phyloP scores from a whole-genome alignment of 345 rosid species.

The Mangifera indica region DNA sequence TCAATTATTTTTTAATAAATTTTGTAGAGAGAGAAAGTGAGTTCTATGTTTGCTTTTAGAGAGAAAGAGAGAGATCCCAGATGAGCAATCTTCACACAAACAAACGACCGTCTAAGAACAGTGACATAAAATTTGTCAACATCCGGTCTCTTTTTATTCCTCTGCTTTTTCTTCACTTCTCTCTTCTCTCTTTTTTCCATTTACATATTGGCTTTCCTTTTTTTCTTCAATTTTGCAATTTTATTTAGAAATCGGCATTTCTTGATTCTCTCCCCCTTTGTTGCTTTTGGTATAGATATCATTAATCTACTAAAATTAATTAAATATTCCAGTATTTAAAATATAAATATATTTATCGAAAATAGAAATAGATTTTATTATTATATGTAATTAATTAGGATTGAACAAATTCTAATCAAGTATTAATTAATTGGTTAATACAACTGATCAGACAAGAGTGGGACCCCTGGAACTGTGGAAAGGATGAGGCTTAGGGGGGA shows the following conservation, averaged over 20 bases:
- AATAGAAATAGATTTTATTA: too few relatives aligned
- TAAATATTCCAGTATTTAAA: too few relatives aligned
- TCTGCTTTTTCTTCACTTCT: slow-evolving; percentile 56
- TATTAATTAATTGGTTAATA: slow-evolving; percentile 11
- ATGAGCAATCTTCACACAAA: slow-evolving; percentile 75
- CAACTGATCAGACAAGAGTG: slow-evolving; percentile 24
- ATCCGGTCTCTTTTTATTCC: slow-evolving; percentile 91
- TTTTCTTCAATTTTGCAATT: slow-evolving; percentile 11
- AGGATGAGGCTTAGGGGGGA: slow-evolving; percentile 31
- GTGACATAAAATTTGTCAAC: slow-evolving; percentile 97
- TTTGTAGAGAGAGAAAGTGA: slow-evolving; percentile 35
- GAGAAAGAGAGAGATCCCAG: slow-evolving; percentile 70
- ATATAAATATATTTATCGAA: too few relatives aligned
- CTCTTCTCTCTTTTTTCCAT: slow-evolving; percentile 17
- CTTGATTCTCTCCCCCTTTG: slow-evolving; percentile 58
- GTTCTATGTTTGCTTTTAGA: slow-evolving; percentile 5
- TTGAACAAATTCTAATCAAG: not conserved
- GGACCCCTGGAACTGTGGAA: slow-evolving; percentile 32
- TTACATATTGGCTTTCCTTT: not conserved
- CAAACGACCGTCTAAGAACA: slow-evolving; percentile 82
- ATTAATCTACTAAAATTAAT: not conserved
- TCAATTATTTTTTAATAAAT: too few relatives aligned
- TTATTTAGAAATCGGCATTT: slow-evolving; percentile 30
- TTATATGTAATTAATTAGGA: too few relatives aligned
- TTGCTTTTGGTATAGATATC: slow-evolving; percentile 30